A percentile compares a stretch with the other conserved stretches of the same genome.
These are phyloP conservation scores for Obelidium mucronatum DNA, from an alignment of 192 early-diverging fungal species.

Conservation along the genomic window DNA sequence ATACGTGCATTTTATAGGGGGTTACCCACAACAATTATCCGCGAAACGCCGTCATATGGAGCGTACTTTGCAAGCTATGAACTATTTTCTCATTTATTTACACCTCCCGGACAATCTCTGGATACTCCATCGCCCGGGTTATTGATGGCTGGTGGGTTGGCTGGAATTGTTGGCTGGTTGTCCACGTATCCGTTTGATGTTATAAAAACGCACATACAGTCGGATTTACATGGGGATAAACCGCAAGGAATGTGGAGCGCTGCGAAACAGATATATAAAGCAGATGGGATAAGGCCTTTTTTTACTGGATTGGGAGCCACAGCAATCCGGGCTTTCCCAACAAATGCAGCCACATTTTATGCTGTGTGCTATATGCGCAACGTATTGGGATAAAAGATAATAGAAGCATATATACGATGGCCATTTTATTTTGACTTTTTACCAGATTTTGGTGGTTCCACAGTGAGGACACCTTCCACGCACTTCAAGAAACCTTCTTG, in stretches of 20 bases:
- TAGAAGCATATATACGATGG: neutral
- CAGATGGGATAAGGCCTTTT: conserved; percentile 50
- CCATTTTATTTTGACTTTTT: neutral
- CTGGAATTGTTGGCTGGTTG: conserved; percentile 56
- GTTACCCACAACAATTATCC: conserved; percentile 43
- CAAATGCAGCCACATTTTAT: conserved; percentile 61
- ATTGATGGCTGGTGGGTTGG: conserved; percentile 57
- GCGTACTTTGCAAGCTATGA: conserved; percentile 63
- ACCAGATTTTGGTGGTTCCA: neutral
- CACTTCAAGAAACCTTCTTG: conserved; percentile 32
- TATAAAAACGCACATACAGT: conserved; percentile 59
- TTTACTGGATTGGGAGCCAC: conserved; percentile 56
- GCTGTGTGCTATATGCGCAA: conserved; percentile 38
- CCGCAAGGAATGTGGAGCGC: conserved; percentile 10
- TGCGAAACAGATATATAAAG: conserved; percentile 32
- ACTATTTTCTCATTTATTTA: conserved; percentile 39
- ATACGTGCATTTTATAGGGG: conserved; percentile 47
- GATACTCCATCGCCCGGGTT: conserved; percentile 43
- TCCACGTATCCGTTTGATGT: conserved; percentile 62
- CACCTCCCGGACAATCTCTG: conserved; percentile 37
- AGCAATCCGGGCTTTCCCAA: conserved; percentile 57
- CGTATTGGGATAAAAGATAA: conserved; percentile 15
- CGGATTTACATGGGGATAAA: conserved; percentile 22
- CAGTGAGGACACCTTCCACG: neutral
- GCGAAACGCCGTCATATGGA: conserved; percentile 59